These are phyloP conservation scores for Leccinum griseonigrum DNA, from an alignment of 1,284 basidiomycete species.

Conservation along the genomic window DNA sequence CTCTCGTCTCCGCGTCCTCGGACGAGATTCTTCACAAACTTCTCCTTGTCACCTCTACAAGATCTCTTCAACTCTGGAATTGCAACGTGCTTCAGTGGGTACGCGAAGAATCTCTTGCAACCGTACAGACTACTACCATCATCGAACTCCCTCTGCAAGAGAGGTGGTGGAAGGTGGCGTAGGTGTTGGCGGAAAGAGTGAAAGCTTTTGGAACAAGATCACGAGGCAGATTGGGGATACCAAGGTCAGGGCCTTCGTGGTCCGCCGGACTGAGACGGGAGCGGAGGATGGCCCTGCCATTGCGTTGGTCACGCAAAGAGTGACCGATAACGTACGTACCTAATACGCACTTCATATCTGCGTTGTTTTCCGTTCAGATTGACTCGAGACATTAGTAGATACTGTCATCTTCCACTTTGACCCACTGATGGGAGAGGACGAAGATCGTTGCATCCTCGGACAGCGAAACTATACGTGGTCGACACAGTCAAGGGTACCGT, in stretches of 20 bases:
- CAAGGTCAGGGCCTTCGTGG: conserved; percentile 53
- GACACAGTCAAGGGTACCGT: conserved; percentile 79
- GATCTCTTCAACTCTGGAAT: conserved; percentile 77
- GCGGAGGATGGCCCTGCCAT: conserved; percentile 39
- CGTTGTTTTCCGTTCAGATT: conserved; percentile 4
- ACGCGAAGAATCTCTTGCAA: conserved; percentile 79
- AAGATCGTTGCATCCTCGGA: conserved; percentile 19
- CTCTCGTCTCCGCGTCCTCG: conserved; percentile 14
- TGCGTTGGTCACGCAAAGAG: conserved; percentile 58
- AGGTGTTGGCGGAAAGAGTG: conserved; percentile 18
- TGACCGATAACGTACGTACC: conserved; percentile 56
- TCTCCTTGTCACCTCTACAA: conserved; percentile 72
- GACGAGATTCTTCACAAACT: conserved; percentile 41
- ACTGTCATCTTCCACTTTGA: conserved; percentile 79
- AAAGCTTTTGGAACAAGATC: conserved; percentile 58
- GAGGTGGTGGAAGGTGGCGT: conserved; percentile 11
- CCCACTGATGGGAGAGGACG: conserved; percentile 71
- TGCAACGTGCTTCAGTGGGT: conserved; percentile 69
- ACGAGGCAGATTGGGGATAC: conserved; percentile 62
- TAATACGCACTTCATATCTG: neutral
- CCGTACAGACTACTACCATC: conserved; percentile 64
- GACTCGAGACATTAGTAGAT: conserved; percentile 46
- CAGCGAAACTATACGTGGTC: conserved; percentile 51
- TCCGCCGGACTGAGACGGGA: conserved; percentile 12
- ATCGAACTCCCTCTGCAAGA: conserved; percentile 74